phyloP scores from a whole-genome alignment of 192 early-diverging fungal species.

The Mortierella antarctica region DNA sequence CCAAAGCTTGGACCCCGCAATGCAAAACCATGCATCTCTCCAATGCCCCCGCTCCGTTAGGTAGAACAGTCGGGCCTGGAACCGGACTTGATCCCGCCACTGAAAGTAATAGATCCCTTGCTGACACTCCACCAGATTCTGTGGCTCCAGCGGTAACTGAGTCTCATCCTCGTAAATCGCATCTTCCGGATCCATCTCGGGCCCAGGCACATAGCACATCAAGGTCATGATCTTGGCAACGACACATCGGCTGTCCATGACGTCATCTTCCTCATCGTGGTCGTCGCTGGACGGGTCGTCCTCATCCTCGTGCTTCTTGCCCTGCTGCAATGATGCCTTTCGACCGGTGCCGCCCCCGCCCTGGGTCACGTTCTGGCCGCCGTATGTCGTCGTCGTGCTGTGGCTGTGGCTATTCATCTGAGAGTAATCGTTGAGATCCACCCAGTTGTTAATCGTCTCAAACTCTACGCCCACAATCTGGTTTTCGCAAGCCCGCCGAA shows the following conservation, averaged over 20 bases:
- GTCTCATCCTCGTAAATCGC: conserved; percentile 20
- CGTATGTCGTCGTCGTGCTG: no score
- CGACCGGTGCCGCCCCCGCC: neutral
- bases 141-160: conserved; percentile 17
- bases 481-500: conserved; percentile 15
- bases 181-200: conserved; percentile 30
- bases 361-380: neutral
- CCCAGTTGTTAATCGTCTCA: conserved; percentile 28
- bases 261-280: neutral
- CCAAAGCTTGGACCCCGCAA: conserved; percentile 23
- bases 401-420: neutral
- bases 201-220: conserved; percentile 33
- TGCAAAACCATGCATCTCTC: conserved; percentile 20
- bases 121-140: conserved; percentile 34
- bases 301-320: neutral
- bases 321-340: neutral
- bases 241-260: neutral
- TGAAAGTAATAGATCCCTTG: conserved; percentile 25
- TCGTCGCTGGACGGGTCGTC: neutral
- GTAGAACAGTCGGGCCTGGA: conserved; percentile 11
- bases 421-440: conserved; percentile 22
- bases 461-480: conserved; percentile 29
- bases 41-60: conserved; percentile 8
- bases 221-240: conserved; percentile 18
- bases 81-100: conserved; percentile 9